phyloP scores from a whole-genome alignment of 805 yeast species.

The Candida adriatica region DNA sequence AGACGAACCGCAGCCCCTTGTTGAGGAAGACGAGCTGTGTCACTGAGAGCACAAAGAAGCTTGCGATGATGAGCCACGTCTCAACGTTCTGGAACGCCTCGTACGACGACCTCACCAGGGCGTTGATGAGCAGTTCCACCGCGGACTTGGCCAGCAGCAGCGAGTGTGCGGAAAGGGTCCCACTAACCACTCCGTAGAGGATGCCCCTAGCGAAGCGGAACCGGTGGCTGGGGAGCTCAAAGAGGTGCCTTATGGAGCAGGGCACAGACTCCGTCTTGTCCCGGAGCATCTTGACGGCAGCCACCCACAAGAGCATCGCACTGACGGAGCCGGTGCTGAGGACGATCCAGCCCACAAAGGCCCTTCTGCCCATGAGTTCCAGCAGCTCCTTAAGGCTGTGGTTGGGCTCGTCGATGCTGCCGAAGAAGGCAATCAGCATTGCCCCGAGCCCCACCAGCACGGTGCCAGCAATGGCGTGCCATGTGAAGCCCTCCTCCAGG shows the following conservation, averaged over 20 bases:
- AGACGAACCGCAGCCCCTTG: constrained; percentile 59
- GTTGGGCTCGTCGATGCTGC: constrained; percentile 49
- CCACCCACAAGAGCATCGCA: constrained; percentile 25
- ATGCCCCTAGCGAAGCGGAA: constrained; percentile 44
- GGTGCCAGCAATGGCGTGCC: constrained; percentile 55
- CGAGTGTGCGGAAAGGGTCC: constrained; percentile 80
- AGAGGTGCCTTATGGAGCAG: not conserved
- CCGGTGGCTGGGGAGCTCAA: constrained; percentile 6
- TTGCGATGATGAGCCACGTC: constrained; percentile 43
- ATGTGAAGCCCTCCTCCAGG: constrained; percentile 62
- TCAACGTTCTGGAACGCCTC: constrained; percentile 33
- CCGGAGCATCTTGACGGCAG: constrained; percentile 11
- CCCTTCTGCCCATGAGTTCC: constrained; percentile 32
- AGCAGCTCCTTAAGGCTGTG: constrained; percentile 42
- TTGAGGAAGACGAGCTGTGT: constrained; percentile 69
- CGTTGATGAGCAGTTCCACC: constrained; percentile 57
- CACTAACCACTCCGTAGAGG: constrained; percentile 61
- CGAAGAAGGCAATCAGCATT: constrained; percentile 66
- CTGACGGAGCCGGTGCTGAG: constrained; percentile 28
- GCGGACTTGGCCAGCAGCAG: constrained; percentile 79
- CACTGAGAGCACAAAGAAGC: constrained; percentile 58
- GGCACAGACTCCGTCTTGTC: constrained; percentile 1
- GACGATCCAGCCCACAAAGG: constrained; percentile 54
- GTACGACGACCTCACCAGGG: constrained; percentile 28
- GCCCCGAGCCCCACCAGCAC: constrained; percentile 67